Evolutionary conservation across 257 asterid genomes (phyloP).

Genomic region (Ocimum tenuiflorum): DNA sequence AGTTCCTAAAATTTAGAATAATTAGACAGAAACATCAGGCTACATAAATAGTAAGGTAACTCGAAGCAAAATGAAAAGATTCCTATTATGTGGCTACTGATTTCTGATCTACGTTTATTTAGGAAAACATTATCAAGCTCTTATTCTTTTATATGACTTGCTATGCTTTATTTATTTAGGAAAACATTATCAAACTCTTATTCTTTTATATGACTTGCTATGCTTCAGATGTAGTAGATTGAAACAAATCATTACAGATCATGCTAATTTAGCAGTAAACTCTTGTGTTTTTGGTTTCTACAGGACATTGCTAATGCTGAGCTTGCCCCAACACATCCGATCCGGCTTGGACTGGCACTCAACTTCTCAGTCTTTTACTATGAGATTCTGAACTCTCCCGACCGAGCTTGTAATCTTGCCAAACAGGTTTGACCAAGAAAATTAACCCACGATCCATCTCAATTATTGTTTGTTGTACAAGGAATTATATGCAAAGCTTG

Average conservation of each 20-base stretch:
- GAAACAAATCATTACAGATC: slow-evolving; percentile 1
- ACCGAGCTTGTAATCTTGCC: slow-evolving; percentile 50
- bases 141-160: not conserved
- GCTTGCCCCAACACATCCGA: slow-evolving; percentile 49
- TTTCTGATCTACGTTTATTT: not conserved
- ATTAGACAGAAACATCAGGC: not conserved
- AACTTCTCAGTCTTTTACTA: slow-evolving; percentile 54
- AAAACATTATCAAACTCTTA: not conserved
- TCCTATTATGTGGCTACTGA: not conserved
- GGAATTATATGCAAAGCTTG: not conserved
- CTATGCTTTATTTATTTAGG: not conserved
- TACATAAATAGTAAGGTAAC: too few species aligned
- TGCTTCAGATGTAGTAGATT: not conserved
- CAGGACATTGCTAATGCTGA: slow-evolving; percentile 46
- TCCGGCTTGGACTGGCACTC: slow-evolving; percentile 49
- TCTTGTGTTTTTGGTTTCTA: not conserved
- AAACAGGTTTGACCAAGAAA: slow-evolving; percentile 32
- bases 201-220: not conserved
- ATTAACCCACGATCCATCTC: not conserved
- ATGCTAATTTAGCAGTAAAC: not conserved
- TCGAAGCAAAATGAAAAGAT: too few species aligned
- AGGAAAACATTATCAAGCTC: not conserved
- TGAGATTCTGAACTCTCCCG: slow-evolving; percentile 52
- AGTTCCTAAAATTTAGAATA: too few species aligned
- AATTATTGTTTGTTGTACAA: not conserved